A percentile compares a stretch with the other conserved stretches of the same genome.
Evolutionary conservation across 192 early-diverging fungal species (phyloP).

Genomic region (Pilobolus umbonatus): DNA sequence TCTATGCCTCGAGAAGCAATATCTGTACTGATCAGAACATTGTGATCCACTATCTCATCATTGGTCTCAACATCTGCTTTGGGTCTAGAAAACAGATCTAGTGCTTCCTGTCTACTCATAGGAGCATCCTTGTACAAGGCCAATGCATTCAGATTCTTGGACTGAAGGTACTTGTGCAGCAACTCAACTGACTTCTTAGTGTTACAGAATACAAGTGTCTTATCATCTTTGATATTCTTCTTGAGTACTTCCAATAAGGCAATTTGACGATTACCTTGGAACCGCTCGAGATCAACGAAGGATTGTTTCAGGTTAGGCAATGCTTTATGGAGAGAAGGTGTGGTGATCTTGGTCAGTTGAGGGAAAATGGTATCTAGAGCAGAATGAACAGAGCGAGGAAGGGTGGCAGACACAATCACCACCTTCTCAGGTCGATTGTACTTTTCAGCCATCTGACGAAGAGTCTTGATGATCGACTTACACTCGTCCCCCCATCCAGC

Average conservation of each 20-base stretch:
- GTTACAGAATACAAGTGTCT: conserved; percentile 88
- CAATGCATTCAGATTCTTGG: conserved; percentile 32
- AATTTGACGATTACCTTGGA: conserved; percentile 62
- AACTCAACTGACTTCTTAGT: conserved; percentile 55
- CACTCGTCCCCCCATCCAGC: conserved; percentile 70
- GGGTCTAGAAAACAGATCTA: conserved; percentile 35
- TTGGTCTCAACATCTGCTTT: not conserved
- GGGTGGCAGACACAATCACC: conserved; percentile 65
- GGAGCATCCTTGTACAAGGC: conserved; percentile 34
- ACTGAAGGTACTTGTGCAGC: conserved; percentile 49
- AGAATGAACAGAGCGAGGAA: conserved; percentile 64
- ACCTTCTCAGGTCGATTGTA: conserved; percentile 43
- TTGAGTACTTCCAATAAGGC: conserved; percentile 70
- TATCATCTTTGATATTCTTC: conserved; percentile 54
- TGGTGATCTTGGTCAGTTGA: conserved; percentile 63
- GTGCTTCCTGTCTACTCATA: conserved; percentile 34
- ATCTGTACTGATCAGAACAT: conserved; percentile 85
- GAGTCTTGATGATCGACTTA: conserved; percentile 44
- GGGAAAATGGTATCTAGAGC: conserved; percentile 53
- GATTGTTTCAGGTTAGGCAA: conserved; percentile 71
- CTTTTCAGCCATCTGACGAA: conserved; percentile 37
- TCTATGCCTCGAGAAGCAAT: conserved; percentile 88
- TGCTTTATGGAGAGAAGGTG: conserved; percentile 74
- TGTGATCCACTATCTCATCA: conserved; percentile 19
- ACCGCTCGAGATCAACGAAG: conserved; percentile 71